Conservation (phyloP, 1,284 basidiomycete species). For the Rhodotorula sp. region DNA sequence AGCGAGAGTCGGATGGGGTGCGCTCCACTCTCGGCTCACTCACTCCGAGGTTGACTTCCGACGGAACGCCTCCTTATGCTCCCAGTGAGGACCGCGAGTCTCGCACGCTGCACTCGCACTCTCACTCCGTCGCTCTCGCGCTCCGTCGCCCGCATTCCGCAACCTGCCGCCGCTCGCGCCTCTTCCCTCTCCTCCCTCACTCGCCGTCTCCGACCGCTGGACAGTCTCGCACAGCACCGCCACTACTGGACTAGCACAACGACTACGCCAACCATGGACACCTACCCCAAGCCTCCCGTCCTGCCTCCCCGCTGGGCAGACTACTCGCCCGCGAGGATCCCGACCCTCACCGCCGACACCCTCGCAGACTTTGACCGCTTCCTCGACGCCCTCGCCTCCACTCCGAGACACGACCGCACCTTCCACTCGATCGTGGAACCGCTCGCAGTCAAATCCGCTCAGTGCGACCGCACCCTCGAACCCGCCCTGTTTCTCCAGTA, state of each 20-base stretch:
- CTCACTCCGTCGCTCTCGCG: neutral
- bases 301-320: constrained; percentile 28
- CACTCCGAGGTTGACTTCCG: neutral
- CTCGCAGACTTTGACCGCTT: constrained; percentile 60
- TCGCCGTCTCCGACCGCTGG: no score
- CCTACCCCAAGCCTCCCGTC: constrained; percentile 20
- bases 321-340: constrained; percentile 64
- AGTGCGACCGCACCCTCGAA: constrained; percentile 57
- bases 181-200: neutral
- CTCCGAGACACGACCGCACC: constrained; percentile 59
- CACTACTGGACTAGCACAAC: neutral
- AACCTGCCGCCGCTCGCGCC: neutral
- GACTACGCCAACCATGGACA: constrained; percentile 12
- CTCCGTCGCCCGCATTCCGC: neutral
- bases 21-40: neutral
- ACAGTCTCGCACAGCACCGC: no score
- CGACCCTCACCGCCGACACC: constrained; percentile 59
- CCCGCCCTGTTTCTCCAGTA: constrained; percentile 74
- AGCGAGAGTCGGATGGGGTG: no score
- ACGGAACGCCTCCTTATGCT: no score
- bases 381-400: constrained; percentile 63
- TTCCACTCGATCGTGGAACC: constrained; percentile 53
- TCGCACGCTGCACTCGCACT: neutral
- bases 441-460: constrained; percentile 61
- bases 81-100: no score